Percentiles rank a stretch among this genome's conserved stretches.
Conservation (phyloP, 1,139 yeast species). For the Arxiozyma bovina region DNA sequence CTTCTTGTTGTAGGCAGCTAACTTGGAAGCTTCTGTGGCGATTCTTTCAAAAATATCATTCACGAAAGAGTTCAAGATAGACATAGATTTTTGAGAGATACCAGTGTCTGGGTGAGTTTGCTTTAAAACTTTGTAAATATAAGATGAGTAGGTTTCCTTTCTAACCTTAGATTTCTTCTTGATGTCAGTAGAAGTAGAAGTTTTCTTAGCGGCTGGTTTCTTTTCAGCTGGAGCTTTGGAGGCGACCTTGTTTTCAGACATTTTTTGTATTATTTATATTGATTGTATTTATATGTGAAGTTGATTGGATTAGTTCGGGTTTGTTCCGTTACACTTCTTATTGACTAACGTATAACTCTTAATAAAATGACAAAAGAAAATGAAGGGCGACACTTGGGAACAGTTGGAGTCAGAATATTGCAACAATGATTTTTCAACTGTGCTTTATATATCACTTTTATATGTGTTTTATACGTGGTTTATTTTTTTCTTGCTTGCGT, state of each 20-base stretch:
- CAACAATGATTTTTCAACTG: no score
- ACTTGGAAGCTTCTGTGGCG: constrained; percentile 97
- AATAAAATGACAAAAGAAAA: background rate
- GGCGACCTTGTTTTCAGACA: constrained; percentile 99
- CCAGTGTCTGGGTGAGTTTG: constrained; percentile 99
- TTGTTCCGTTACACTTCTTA: background rate
- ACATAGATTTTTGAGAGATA: constrained; percentile 98
- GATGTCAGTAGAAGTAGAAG: constrained; percentile 62
- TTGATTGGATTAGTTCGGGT: background rate
- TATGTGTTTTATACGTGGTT: no score
- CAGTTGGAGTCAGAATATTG: background rate
- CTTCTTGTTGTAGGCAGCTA: constrained; percentile 99
- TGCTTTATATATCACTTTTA: background rate
- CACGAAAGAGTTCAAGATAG: constrained; percentile 97
- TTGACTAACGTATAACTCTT: background rate
- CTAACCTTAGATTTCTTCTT: constrained; percentile 96
- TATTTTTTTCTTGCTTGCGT: no score
- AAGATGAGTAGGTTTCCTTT: constrained; percentile 98
- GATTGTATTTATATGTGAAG: constrained; percentile 4
- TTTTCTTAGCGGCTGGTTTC: constrained; percentile 96
- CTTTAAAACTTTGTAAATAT: constrained; percentile 96
- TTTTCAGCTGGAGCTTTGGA: constrained; percentile 98
- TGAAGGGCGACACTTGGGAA: no score
- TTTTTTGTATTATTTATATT: constrained; percentile 30
- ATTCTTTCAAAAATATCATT: constrained; percentile 93